Conservation (phyloP, 352 stramenopile genomes). For the Nothophytophthora sp. region DNA sequence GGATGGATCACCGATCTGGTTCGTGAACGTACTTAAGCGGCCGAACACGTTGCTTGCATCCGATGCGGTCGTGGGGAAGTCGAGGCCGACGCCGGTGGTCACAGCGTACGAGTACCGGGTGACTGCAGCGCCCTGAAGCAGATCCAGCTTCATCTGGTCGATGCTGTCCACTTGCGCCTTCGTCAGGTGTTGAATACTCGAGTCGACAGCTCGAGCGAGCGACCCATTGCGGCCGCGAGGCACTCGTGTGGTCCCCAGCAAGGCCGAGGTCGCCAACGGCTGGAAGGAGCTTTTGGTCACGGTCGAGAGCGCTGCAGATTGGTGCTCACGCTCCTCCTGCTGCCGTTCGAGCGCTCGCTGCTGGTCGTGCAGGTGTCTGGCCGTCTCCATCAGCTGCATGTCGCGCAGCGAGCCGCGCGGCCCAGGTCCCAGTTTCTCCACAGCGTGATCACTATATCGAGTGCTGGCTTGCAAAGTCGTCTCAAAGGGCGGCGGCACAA, state of each 20-base stretch:
- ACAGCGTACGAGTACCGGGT: constrained; percentile 77
- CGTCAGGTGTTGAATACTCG: constrained; percentile 56
- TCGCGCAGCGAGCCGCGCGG: constrained; percentile 52
- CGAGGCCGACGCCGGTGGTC: constrained; percentile 49
- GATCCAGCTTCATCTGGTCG: constrained; percentile 67
- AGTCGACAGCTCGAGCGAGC: constrained; percentile 42
- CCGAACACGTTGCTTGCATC: constrained; percentile 65
- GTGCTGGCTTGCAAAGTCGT: constrained; percentile 60
- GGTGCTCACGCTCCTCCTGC: constrained; percentile 20
- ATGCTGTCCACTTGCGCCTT: constrained; percentile 72
- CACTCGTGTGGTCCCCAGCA: constrained; percentile 34
- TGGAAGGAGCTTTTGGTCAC: constrained; percentile 42
- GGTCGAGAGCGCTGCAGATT: constrained; percentile 18
- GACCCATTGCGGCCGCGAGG: constrained; percentile 57
- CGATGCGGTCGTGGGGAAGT: constrained; percentile 52
- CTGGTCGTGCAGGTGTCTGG: constrained; percentile 34
- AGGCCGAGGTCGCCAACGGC: constrained; percentile 30
- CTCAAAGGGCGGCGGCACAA: constrained; percentile 37
- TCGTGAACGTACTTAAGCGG: constrained; percentile 71
- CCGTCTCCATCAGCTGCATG: constrained; percentile 39
- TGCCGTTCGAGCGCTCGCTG: constrained; percentile 32
- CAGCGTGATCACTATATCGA: constrained; percentile 46
- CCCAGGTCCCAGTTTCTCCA: constrained; percentile 20
- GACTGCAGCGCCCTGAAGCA: constrained; percentile 40
- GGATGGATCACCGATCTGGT: constrained; percentile 60